Evolutionary conservation across 768 basidiomycete species (phyloP).

Genomic region (Phlebiopsis gigantea): DNA sequence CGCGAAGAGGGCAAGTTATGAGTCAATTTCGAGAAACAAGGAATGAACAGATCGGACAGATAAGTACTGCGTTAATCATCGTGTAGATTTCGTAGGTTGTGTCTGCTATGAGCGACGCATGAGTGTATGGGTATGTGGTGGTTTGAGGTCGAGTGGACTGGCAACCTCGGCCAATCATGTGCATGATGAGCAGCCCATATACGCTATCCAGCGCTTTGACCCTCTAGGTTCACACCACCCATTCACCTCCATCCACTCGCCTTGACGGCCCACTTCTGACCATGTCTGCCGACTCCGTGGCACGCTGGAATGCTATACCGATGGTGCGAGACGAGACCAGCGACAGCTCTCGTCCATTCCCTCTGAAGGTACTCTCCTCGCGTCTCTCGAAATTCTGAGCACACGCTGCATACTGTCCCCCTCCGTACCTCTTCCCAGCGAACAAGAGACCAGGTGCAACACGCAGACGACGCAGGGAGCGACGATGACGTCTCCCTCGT

Average conservation of each 20-base stretch:
- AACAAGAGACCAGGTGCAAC: conserved; percentile 33
- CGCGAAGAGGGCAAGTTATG: conserved; percentile 9
- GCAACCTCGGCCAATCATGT: neutral
- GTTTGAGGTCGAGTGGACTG: neutral
- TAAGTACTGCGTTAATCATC: conserved; percentile 86
- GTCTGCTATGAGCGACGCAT: neutral
- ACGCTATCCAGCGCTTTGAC: neutral
- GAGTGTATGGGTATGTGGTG: neutral
- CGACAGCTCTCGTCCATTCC: conserved; percentile 6
- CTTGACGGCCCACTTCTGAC: neutral
- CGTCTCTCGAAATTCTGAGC: conserved; percentile 36
- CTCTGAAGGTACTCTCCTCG: conserved; percentile 69
- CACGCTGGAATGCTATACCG: conserved; percentile 72
- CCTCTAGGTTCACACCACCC: neutral
- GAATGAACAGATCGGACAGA: conserved; percentile 43
- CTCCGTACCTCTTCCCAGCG: conserved; percentile 51
- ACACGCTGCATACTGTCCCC: conserved; percentile 52
- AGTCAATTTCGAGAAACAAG: conserved; percentile 4
- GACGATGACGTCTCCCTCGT: conserved; percentile 70
- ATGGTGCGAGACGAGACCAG: conserved; percentile 30
- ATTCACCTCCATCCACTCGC: neutral
- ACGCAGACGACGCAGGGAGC: conserved; percentile 37
- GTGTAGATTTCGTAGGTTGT: neutral
- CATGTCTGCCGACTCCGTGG: conserved; percentile 64
- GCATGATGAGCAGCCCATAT: no score